These are phyloP conservation scores for Mantamonas sphyraenae DNA, from an alignment of 78 protist genomes.

Conservation along the genomic window DNA sequence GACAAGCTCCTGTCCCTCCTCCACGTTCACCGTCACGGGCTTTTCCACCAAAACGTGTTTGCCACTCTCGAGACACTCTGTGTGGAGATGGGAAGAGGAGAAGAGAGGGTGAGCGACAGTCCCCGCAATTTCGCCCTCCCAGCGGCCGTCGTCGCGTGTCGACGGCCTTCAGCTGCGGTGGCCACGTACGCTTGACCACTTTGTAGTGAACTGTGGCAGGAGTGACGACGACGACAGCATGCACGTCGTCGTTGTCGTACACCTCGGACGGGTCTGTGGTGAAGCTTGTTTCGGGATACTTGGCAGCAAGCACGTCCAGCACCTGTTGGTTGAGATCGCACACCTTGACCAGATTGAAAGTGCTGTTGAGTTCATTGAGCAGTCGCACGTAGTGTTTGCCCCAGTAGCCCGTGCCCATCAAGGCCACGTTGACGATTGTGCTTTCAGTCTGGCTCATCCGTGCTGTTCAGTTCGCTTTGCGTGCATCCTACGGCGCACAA, in stretches of 20 bases:
- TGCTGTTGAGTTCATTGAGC: neutral
- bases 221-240: neutral
- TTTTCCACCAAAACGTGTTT: neutral
- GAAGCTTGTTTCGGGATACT: neutral
- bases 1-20: neutral
- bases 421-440: neutral
- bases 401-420: neutral
- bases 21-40: neutral
- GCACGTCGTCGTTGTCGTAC: neutral
- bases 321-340: neutral
- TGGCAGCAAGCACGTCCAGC: neutral
- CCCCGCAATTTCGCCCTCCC: no score
- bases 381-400: neutral
- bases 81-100: no score
- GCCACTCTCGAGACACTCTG: neutral
- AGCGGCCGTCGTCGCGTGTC: no score
- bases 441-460: no score
- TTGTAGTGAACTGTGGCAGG: no score
- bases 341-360: neutral
- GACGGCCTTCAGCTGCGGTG: no score
- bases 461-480: no score
- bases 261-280: neutral
- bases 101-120: no score
- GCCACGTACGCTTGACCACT: no score
- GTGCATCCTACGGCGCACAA: no score